Percentiles rank a stretch among this genome's conserved stretches.
These are phyloP conservation scores for Populus nigra DNA, from an alignment of 345 rosid species.

Conservation along the genomic window DNA sequence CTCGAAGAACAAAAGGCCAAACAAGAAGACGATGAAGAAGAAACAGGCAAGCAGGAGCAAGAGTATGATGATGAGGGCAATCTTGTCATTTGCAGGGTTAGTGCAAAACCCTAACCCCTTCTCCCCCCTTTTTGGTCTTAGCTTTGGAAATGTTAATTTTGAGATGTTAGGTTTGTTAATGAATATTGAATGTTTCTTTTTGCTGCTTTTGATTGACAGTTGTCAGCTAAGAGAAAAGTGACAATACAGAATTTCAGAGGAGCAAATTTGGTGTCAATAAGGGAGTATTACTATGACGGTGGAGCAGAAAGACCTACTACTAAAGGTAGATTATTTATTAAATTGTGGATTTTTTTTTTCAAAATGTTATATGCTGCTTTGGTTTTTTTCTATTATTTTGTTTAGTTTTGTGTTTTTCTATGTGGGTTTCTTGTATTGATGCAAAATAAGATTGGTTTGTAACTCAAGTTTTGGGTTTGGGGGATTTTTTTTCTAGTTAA, in stretches of 20 bases:
- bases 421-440: not conserved
- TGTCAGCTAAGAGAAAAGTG: slow-evolving; percentile 75
- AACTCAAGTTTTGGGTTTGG: not conserved
- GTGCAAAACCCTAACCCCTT: not conserved
- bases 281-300: slow-evolving; percentile 77
- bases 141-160: not conserved
- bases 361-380: not conserved
- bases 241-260: slow-evolving; percentile 84
- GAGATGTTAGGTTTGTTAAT: not conserved
- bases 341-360: not conserved
- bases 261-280: slow-evolving; percentile 67
- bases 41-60: not conserved
- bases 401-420: not conserved
- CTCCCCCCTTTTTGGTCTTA: not conserved
- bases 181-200: not conserved
- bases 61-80: slow-evolving; percentile 80
- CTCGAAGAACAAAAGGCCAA: slow-evolving; percentile 55
- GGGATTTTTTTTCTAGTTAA: no score
- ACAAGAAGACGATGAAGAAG: slow-evolving; percentile 10
- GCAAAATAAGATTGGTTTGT: not conserved
- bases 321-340: slow-evolving; percentile 47
- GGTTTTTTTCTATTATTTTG: not conserved
- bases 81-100: slow-evolving; percentile 72
- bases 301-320: slow-evolving; percentile 85
- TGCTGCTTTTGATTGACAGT: slow-evolving; percentile 28